Evolutionary conservation across 2,329 filamentous ascomycete species (phyloP).

Genomic region (Aspergillus puulaauensis): DNA sequence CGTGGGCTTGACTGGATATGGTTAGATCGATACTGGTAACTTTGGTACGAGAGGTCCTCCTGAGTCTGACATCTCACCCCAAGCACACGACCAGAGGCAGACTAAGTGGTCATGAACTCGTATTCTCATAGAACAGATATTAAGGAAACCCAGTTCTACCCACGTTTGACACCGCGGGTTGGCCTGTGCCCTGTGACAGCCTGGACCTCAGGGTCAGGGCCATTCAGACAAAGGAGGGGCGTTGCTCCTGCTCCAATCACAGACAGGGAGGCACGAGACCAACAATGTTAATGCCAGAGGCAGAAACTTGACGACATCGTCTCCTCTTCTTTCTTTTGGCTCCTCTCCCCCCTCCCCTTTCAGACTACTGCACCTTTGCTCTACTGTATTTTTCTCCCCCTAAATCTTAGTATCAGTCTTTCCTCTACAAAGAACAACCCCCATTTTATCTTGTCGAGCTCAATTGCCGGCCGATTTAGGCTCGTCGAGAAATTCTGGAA

Average conservation of each 20-base stretch:
- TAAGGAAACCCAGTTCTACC: conserved; percentile 7
- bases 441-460: conserved; percentile 10
- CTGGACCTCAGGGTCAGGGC: not conserved
- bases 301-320: conserved; percentile 7
- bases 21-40: conserved; percentile 2
- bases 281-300: conserved; percentile 2
- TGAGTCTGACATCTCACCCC: not conserved
- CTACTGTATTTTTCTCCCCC: conserved; percentile 18
- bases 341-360: not conserved
- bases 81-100: not conserved
- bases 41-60: not conserved
- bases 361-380: not conserved
- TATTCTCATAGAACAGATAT: not conserved
- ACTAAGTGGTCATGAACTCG: not conserved
- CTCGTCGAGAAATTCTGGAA: not conserved
- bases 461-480: conserved; percentile 15
- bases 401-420: conserved; percentile 14
- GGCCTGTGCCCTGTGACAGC: not conserved
- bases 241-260: conserved; percentile 15
- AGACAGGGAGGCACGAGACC: conserved; percentile 17
- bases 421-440: not conserved
- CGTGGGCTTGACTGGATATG: not conserved
- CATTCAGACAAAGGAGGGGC: conserved; percentile 11
- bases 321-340: conserved; percentile 3
- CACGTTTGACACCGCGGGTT: not conserved